Evolutionary conservation across 2,329 filamentous ascomycete species (phyloP), one percentile per base, ranked within the genome.

Genomic region (Diaporthe velutina): DNA sequence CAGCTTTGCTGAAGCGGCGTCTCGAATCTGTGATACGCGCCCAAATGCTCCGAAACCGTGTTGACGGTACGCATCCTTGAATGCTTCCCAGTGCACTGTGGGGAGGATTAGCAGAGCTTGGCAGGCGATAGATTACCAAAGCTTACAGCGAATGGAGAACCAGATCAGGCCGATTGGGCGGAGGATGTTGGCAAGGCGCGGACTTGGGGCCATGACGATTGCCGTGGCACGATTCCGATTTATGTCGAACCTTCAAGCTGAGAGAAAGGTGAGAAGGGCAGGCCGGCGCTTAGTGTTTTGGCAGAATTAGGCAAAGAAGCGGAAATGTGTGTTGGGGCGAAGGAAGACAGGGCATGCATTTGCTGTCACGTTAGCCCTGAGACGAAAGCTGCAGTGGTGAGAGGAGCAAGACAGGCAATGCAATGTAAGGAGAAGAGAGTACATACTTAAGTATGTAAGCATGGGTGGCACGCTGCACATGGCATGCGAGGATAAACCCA

Each of bases 91-190:
- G 55, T 60, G 55, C 55, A 60, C 55, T 60, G 17, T 40, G 17
- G 22, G 22, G 33, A 15, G 55, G 12, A 10, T 60, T 60, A 60
- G 55, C 55, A 60, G 33, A 3, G 33, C 17, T 60, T 25, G 33
- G 55, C 5, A 40, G 17, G 19, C 33, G 33, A 40, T 25, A 17
- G 2, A 25, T 60, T 22, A 25, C 22, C 22, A 25, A 8, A 15
- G 33, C 55, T 60, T 38, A 60, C 55, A 40, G 55, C 55, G 55
- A 25, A 60, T 60, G 55, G 55, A 60, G 55, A 60, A 60, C 55
- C 55, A 60, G 33, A 60, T 60, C 22, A 60, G 33, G 19, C 55
- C 55, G 17, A 60, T 60, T 60, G 55, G 55, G 35, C 55, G 55
- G 33, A 60, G 55, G n/a, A 60, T 60, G 15, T 40, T 60, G 22